Base-by-base conservation (phyloP, 116 monocot species). In the Trichopus zeylanicus region DNA sequence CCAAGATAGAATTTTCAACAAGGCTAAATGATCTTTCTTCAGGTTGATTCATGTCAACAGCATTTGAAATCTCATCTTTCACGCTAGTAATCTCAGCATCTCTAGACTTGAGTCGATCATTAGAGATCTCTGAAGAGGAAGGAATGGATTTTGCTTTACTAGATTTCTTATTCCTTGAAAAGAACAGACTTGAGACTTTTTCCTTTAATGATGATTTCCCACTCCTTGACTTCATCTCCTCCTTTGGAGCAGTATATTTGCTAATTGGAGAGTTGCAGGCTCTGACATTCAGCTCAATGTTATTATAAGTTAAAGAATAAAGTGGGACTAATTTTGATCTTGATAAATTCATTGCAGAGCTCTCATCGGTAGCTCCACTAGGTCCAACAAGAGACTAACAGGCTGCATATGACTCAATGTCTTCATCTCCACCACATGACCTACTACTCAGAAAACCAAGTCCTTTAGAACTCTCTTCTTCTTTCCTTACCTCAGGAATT, bases 291-390 rank as follows among this genome's bases (percentile, higher is more conserved):
- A 59, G 58, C 6, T 54, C 63, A 26, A 80, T 47, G 19, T 80
- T 70, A 27, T 75, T 75, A 61, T 71, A 83, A 57, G 62, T 42
- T 48, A 76, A 73, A 46, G 83, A 81, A 7, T 75, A 75, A 29
- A 71, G 57, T 21, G 94, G 86, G 29, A 86, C 67, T 32, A 86
- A 89, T 67, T 70, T 80, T 32, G 94, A 94, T 69, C 80, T 83
- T 30, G 73, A 73, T 62, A 94, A 71, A 59, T 46, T 76, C 30
- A 21, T 56, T 37, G 29, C 31, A 22, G 76, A 68, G 22, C 48
- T 49, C 21, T 75, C 68, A 2, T 48, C 51, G 18, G 3, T 53
- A 48, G 68, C 52, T 53, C 30, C 69, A 65, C 55, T 64, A 53
- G 54, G 34, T 52, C 64, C 64, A 67, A 32, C 64, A 56, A 37